phyloP scores from a whole-genome alignment of 116 monocot species.

The Phalaenopsis hybrid region DNA sequence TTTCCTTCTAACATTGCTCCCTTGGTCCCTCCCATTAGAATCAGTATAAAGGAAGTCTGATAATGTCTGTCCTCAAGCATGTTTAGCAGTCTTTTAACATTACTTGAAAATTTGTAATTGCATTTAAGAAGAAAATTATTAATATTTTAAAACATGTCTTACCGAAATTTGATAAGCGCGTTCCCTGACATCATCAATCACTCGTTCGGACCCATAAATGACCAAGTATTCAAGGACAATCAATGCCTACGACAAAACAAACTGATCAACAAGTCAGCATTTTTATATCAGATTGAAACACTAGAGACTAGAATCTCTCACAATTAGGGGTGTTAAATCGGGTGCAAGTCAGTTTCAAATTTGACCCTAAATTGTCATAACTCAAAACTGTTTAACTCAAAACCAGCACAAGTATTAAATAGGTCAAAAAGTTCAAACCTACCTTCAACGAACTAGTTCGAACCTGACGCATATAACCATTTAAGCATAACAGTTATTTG shows the following conservation, averaged over 20 bases:
- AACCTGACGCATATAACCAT: no score
- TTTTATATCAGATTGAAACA: not conserved
- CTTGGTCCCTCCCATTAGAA: slow-evolving; percentile 81
- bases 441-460: no score
- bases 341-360: no score
- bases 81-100: not conserved
- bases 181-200: slow-evolving; percentile 47
- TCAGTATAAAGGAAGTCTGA: slow-evolving; percentile 89
- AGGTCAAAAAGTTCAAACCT: no score
- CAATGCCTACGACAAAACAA: slow-evolving; percentile 28
- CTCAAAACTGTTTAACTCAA: no score
- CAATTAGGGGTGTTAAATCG: no score
- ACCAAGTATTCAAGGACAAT: slow-evolving; percentile 46
- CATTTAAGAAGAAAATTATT: not conserved
- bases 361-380: no score
- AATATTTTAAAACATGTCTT: not conserved
- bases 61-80: slow-evolving; percentile 42
- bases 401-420: no score
- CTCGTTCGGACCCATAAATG: slow-evolving; percentile 47
- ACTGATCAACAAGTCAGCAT: not conserved
- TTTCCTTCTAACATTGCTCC: slow-evolving; percentile 84
- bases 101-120: not conserved
- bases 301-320: not conserved
- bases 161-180: slow-evolving; percentile 49
- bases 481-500: no score